Evolutionary conservation across 2,329 filamentous ascomycete species (phyloP).

Genomic region (Fusarium vanettenii): DNA sequence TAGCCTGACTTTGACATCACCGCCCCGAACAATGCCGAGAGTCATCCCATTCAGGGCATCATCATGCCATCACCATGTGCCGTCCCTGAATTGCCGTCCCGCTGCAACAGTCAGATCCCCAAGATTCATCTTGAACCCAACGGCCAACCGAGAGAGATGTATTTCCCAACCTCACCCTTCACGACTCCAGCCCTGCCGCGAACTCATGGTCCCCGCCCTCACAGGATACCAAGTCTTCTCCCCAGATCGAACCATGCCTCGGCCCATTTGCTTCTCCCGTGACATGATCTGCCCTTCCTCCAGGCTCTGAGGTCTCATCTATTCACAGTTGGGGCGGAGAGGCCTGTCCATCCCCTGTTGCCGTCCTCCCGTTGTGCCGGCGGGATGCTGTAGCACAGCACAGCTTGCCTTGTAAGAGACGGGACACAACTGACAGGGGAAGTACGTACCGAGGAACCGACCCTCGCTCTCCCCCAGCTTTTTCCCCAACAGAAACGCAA

Average conservation of each 20-base stretch:
- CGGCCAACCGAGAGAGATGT: slow-evolving; percentile 2
- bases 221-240: slow-evolving; percentile 1
- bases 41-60: neutral
- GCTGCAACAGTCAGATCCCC: slow-evolving; percentile 4
- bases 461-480: slow-evolving; percentile 40
- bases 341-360: neutral
- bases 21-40: slow-evolving; percentile 20
- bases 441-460: slow-evolving; percentile 20
- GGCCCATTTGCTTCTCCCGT: slow-evolving; percentile 34
- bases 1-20: slow-evolving; percentile 11
- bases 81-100: neutral
- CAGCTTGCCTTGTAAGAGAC: neutral
- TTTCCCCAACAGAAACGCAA: slow-evolving; percentile 44
- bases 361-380: slow-evolving; percentile 32
- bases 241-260: slow-evolving; percentile 39
- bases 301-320: neutral
- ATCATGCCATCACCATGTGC: slow-evolving; percentile 18
- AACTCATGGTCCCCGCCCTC: slow-evolving; percentile 18
- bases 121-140: neutral
- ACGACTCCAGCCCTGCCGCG: slow-evolving; percentile 32
- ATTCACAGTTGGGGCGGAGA: slow-evolving; percentile 9
- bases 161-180: slow-evolving; percentile 1
- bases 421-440: neutral
- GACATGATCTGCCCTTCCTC: slow-evolving; percentile 17
- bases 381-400: neutral